phyloP scores from a whole-genome alignment of 73 alveolate species.

The Paramecium primaurelia region DNA sequence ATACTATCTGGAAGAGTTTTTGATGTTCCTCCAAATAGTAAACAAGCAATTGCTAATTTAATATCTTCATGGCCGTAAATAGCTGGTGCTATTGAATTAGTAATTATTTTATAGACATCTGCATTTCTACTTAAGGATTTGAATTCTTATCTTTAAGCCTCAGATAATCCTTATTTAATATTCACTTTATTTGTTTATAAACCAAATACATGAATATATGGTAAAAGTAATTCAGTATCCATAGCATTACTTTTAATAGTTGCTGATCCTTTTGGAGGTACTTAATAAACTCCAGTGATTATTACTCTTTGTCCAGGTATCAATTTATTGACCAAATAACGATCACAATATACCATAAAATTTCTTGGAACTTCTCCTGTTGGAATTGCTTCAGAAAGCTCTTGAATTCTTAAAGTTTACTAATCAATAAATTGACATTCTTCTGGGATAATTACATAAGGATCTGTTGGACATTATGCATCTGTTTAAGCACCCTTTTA shows the following conservation, averaged over 20 bases:
- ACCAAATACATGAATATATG: constrained; percentile 47
- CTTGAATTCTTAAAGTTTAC: constrained; percentile 93
- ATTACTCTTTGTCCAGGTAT: constrained; percentile 97
- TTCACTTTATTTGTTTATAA: constrained; percentile 39
- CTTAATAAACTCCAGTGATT: constrained; percentile 89
- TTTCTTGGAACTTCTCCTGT: constrained; percentile 99
- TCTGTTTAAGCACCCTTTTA: not conserved
- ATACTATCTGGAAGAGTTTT: constrained; percentile 97
- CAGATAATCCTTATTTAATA: constrained; percentile 66
- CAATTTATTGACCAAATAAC: constrained; percentile 91
- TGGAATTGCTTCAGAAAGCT: constrained; percentile 98
- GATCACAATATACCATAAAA: constrained; percentile 86
- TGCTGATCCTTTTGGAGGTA: constrained; percentile 72
- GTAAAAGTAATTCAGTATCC: not conserved
- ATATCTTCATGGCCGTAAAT: constrained; percentile 95
- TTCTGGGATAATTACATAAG: constrained; percentile 87
- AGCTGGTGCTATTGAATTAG: constrained; percentile 93
- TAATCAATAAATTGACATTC: constrained; percentile 91
- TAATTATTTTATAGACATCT: constrained; percentile 85
- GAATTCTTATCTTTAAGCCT: constrained; percentile 86
- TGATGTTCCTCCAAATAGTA: constrained; percentile 98
- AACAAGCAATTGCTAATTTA: constrained; percentile 95
- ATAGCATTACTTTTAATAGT: constrained; percentile 55
- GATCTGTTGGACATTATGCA: constrained; percentile 88
- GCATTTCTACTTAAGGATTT: constrained; percentile 84